Conservation (phyloP, 2,329 filamentous ascomycete species). For the Aspergillus tubingensis region DNA sequence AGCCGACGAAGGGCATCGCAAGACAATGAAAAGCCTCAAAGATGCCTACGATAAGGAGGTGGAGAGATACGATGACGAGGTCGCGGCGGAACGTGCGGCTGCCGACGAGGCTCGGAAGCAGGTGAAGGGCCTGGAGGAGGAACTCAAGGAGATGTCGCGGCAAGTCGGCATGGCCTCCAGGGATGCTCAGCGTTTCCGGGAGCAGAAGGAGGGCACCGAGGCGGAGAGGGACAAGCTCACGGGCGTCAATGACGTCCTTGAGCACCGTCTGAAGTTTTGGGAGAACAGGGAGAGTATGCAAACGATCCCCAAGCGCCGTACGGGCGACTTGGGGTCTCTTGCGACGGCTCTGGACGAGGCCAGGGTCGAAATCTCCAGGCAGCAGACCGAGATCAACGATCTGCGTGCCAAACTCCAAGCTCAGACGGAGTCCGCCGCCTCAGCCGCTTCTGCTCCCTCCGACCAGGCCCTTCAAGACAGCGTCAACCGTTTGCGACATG, state of each 20-base stretch:
- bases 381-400: slow-evolving; percentile 13
- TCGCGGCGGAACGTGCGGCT: slow-evolving; percentile 9
- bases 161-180: slow-evolving; percentile 12
- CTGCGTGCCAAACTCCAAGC: slow-evolving; percentile 10
- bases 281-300: slow-evolving; percentile 10
- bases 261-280: slow-evolving; percentile 14
- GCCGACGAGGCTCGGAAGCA: neutral
- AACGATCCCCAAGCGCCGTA: slow-evolving; percentile 18
- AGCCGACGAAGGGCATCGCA: no score
- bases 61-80: slow-evolving; percentile 1
- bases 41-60: slow-evolving; percentile 10
- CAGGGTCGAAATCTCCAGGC: slow-evolving; percentile 15
- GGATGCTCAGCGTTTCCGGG: slow-evolving; percentile 14
- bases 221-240: neutral
- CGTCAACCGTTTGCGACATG: slow-evolving; percentile 14
- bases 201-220: slow-evolving; percentile 6
- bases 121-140: neutral
- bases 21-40: neutral
- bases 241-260: slow-evolving; percentile 12
- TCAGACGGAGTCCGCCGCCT: neutral
- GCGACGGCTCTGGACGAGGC: slow-evolving; percentile 18
- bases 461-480: slow-evolving; percentile 12
- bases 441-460: neutral
- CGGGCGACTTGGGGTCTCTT: slow-evolving; percentile 14
- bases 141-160: slow-evolving; percentile 7